A percentile compares a stretch with the other conserved stretches of the same genome.
phyloP scores from a whole-genome alignment of 2,329 filamentous ascomycete species.

The Ophiostoma quercus region DNA sequence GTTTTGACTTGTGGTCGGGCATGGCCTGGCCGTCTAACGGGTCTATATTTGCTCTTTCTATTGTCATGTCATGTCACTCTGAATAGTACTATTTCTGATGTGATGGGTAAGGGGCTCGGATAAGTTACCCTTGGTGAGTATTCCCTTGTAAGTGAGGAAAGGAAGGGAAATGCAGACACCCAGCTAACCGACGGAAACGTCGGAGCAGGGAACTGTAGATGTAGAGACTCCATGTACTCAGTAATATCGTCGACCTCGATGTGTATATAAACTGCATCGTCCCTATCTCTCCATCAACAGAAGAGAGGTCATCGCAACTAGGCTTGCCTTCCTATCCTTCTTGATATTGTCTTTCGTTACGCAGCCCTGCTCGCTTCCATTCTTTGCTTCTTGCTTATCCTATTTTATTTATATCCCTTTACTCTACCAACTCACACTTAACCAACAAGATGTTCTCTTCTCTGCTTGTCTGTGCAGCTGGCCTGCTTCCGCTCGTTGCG shows the following conservation, averaged over 20 bases:
- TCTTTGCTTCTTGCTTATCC: not conserved
- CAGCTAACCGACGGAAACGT: not conserved
- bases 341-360: not conserved
- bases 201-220: not conserved
- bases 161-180: not conserved
- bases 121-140: not conserved
- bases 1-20: not conserved
- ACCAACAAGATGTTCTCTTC: not conserved
- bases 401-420: not conserved
- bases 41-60: not conserved
- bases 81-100: not conserved
- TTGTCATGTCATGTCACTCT: not conserved
- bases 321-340: not conserved
- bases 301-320: not conserved
- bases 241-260: not conserved
- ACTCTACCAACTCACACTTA: not conserved
- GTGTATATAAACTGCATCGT: slow-evolving; percentile 4
- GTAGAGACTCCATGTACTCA: not conserved
- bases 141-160: not conserved
- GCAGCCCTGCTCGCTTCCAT: slow-evolving; percentile 7
- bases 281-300: not conserved
- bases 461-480: not conserved
- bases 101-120: not conserved
- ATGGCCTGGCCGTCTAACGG: not conserved
- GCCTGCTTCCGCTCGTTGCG: slow-evolving; percentile 14